Evolutionary conservation across 192 early-diverging fungal species (phyloP).

Genomic region (Neocallimastix lanati): DNA sequence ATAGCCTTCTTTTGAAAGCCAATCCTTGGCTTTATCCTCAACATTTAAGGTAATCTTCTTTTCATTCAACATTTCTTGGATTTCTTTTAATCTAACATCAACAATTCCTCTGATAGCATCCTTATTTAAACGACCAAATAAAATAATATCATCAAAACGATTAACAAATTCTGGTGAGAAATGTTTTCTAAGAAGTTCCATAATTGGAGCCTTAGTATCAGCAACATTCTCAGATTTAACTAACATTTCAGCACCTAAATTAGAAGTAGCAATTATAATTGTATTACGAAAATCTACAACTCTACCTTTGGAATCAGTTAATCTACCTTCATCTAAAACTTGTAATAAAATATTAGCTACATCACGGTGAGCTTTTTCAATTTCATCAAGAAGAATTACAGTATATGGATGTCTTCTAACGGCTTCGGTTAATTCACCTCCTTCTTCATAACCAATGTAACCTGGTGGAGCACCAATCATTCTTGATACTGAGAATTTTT

Average conservation of each 20-base stretch:
- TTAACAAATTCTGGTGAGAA: conserved; percentile 66
- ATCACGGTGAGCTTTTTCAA: conserved; percentile 70
- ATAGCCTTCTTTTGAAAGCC: neutral
- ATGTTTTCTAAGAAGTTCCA: conserved; percentile 49
- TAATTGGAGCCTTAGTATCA: conserved; percentile 10
- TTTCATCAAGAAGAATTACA: conserved; percentile 60
- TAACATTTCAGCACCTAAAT: conserved; percentile 52
- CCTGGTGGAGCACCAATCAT: conserved; percentile 64
- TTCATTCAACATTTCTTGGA: conserved; percentile 15
- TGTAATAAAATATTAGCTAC: conserved; percentile 88
- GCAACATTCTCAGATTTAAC: conserved; percentile 23
- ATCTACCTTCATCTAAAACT: conserved; percentile 62
- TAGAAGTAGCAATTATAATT: conserved; percentile 65
- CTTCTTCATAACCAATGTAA: conserved; percentile 52
- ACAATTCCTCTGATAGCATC: conserved; percentile 51
- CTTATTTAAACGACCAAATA: conserved; percentile 20
- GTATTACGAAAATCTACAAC: conserved; percentile 64
- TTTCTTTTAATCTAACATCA: conserved; percentile 46
- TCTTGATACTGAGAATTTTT: conserved; percentile 41
- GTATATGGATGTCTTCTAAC: conserved; percentile 59
- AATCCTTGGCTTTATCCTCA: neutral
- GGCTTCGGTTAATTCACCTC: conserved; percentile 59
- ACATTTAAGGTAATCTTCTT: neutral
- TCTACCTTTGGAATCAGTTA: conserved; percentile 59
- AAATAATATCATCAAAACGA: conserved; percentile 57